Evolutionary conservation across 345 rosid species (phyloP), one percentile per base, ranked within the genome.

Genomic region (Firmiana major): DNA sequence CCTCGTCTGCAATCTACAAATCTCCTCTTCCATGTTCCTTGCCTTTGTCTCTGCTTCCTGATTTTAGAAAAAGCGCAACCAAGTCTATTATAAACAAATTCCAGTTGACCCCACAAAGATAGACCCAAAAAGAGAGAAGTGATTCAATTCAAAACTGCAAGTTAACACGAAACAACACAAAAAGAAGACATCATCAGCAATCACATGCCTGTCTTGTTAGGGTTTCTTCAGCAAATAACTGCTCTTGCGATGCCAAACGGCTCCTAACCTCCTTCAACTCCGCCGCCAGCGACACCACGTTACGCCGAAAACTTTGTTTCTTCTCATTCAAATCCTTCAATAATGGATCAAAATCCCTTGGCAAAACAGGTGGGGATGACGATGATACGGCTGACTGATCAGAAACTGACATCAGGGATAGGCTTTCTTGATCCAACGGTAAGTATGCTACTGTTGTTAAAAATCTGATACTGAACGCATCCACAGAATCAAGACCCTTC

Each of bases 291-390:
- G 96, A 95, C 53, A 88, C 96, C 19, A 95, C 97, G 84, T 93
- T 95, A 66, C 87, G 85, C 79, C 92, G 81, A 73, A 95, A 95
- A 80, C 83, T 89, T 69, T 86, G 98, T 84, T 95, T 95, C 92
- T 89, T 95, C 90, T 93, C 99, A 75, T 91, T 85, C 81, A 95
- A 79, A 78, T 93, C 99, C 83, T 91, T 92, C 87, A 95, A 78
- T 75, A 93, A 48, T 0, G 97, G 99, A 84, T 95, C 99, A 57
- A 88, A 80, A 51, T 88, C 93, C 67, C 89, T 79, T 4, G 79
- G 57, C 17, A 82, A 51, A 49, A 73, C 51, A 3, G 82, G 74
- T 5, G 55, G 38, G 11, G 86, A 78, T 1, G 83, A 69, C 2
- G 88, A 71, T 1, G 80, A 45, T 17, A 60, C 48, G 49, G 80